A percentile compares a stretch with the other conserved stretches of the same genome.
phyloP scores from a whole-genome alignment of 2,329 filamentous ascomycete genomes.

The Trichoderma atroviride region DNA sequence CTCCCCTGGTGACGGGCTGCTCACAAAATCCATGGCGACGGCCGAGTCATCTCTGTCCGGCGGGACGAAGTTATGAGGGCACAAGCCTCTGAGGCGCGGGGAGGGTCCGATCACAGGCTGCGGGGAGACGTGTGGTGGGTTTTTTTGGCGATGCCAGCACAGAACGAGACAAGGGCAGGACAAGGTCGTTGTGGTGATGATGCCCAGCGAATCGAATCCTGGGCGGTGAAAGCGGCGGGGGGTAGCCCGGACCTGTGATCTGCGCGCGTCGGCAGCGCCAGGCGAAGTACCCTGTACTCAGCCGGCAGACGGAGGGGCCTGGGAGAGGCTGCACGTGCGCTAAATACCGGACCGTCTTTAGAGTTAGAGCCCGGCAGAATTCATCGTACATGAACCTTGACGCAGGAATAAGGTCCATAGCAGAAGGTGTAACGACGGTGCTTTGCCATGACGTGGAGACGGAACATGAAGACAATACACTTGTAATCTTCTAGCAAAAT shows the following conservation, averaged over 20 bases:
- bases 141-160: constrained; percentile 16
- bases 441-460: no score
- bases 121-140: constrained; percentile 17
- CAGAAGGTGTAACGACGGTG: background rate
- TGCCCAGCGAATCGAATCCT: constrained; percentile 23
- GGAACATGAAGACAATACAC: no score
- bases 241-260: constrained; percentile 5
- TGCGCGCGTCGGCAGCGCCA: background rate
- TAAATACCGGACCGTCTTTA: constrained; percentile 24
- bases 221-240: constrained; percentile 20
- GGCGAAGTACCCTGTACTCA: constrained; percentile 1
- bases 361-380: constrained; percentile 15
- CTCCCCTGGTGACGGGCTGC: constrained; percentile 30
- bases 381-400: background rate
- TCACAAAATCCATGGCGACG: constrained; percentile 61
- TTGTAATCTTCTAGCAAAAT: no score
- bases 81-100: constrained; percentile 22
- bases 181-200: constrained; percentile 12
- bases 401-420: background rate
- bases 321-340: constrained; percentile 1
- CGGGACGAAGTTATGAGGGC: background rate
- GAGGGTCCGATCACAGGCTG: constrained; percentile 15
- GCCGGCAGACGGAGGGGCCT: background rate
- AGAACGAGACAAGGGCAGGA: constrained; percentile 7
- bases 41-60: constrained; percentile 45